Evolutionary conservation across 768 basidiomycete species (phyloP).

Genomic region (Suillus subalutaceus): DNA sequence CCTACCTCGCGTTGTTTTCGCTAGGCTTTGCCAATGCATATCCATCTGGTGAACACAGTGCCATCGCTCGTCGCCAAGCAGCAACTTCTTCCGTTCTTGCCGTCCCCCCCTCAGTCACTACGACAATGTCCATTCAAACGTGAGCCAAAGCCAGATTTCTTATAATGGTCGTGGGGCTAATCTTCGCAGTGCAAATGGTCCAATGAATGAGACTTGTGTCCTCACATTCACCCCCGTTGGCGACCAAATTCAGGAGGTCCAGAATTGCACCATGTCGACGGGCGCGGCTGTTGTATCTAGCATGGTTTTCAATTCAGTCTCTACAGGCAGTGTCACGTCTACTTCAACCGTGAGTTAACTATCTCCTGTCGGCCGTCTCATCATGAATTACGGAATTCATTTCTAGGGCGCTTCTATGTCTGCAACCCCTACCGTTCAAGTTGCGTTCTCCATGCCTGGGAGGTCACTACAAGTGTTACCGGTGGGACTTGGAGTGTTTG

Average conservation of each 20-base stretch:
- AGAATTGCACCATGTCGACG: conserved; percentile 50
- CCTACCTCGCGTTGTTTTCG: conserved; percentile 29
- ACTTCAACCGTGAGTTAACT: conserved; percentile 24
- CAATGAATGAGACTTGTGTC: conserved; percentile 59
- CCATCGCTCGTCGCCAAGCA: conserved; percentile 23
- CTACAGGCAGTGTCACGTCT: conserved; percentile 21
- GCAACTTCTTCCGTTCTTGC: conserved; percentile 22
- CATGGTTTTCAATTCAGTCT: conserved; percentile 16
- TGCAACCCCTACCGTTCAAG: conserved; percentile 32
- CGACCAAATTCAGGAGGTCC: conserved; percentile 54
- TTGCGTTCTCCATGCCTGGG: conserved; percentile 68
- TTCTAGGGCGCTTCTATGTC: conserved; percentile 32
- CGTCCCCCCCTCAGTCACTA: conserved; percentile 39
- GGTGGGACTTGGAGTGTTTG: conserved; percentile 82
- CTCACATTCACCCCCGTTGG: conserved; percentile 59
- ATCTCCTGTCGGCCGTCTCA: conserved; percentile 6
- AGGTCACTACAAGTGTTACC: conserved; percentile 76
- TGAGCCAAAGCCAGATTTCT: conserved; percentile 29
- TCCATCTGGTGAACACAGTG: conserved; percentile 22
- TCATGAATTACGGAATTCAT: conserved; percentile 3
- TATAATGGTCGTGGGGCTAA: neutral
- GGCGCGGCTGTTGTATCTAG: conserved; percentile 18
- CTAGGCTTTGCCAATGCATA: conserved; percentile 29
- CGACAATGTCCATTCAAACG: conserved; percentile 41
- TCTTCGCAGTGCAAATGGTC: conserved; percentile 47